These are phyloP conservation scores for Tolypocladium capitatum DNA, from an alignment of 2,329 filamentous ascomycete genomes.

Conservation along the genomic window DNA sequence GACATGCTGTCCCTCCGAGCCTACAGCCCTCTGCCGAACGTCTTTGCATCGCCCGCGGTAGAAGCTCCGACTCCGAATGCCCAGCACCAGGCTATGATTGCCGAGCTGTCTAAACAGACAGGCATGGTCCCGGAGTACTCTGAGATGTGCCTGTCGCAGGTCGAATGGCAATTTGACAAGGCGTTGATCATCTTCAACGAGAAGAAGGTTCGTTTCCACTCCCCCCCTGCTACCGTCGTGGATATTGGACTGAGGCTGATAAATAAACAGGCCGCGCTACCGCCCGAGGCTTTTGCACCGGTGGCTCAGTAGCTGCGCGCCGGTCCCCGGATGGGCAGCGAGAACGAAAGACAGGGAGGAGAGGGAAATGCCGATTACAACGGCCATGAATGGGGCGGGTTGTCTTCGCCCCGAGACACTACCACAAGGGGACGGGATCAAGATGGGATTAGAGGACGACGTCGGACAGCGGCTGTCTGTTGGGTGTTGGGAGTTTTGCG, in stretches of 20 bases:
- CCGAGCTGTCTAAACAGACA: slow-evolving; percentile 63
- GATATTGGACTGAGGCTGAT: neutral
- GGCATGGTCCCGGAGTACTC: slow-evolving; percentile 71
- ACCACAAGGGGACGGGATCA: neutral
- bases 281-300: slow-evolving; percentile 13
- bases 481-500: neutral
- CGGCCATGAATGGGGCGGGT: neutral
- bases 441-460: no score
- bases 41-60: slow-evolving; percentile 19
- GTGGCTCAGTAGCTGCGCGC: slow-evolving; percentile 1
- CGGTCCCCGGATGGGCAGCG: neutral
- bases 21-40: slow-evolving; percentile 39
- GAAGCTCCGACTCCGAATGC: slow-evolving; percentile 16
- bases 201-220: slow-evolving; percentile 46
- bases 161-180: slow-evolving; percentile 65
- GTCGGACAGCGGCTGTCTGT: neutral
- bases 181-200: slow-evolving; percentile 65
- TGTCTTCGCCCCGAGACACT: neutral
- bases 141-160: slow-evolving; percentile 66
- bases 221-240: neutral
- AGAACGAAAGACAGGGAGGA: neutral
- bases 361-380: neutral
- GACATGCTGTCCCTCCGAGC: slow-evolving; percentile 65
- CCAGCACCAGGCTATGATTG: slow-evolving; percentile 55
- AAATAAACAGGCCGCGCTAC: slow-evolving; percentile 10